Evolutionary conservation across 208 protist genomes (phyloP).

Genomic region (Strigomonas oncopelti): DNA sequence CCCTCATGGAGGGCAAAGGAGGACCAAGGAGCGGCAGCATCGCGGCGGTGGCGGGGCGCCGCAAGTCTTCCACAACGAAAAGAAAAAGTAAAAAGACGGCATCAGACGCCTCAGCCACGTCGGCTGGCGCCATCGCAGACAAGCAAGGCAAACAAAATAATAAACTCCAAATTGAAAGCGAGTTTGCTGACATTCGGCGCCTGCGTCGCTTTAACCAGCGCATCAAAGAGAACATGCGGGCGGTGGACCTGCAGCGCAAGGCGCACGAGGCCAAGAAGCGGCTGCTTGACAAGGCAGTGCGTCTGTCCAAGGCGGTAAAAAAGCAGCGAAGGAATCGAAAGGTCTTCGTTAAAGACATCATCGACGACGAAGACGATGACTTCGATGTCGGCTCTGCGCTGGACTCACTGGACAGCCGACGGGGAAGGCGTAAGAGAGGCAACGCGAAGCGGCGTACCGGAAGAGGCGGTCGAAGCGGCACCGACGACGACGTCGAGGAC

Average conservation of each 20-base stretch:
- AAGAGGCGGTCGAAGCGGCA: background rate
- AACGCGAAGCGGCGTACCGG: conserved; percentile 3
- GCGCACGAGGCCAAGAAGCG: conserved; percentile 21
- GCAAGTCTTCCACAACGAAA: background rate
- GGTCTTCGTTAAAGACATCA: background rate
- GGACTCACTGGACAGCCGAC: background rate
- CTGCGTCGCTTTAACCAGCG: conserved; percentile 55
- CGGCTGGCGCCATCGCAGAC: background rate
- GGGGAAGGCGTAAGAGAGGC: background rate
- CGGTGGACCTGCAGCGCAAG: conserved; percentile 47
- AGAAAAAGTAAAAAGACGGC: conserved; percentile 10
- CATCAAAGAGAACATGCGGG: conserved; percentile 42
- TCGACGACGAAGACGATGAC: background rate
- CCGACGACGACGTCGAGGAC: conserved; percentile 12
- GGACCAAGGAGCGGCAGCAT: background rate
- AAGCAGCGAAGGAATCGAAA: background rate
- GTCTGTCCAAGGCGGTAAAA: conserved; percentile 32
- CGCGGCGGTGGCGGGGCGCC: no score
- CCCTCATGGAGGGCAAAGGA: conserved; percentile 1
- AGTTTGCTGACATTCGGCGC: conserved; percentile 55
- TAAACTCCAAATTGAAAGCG: conserved; percentile 10
- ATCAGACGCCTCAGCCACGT: background rate
- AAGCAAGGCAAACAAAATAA: background rate
- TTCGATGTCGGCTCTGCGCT: background rate
- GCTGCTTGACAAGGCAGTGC: conserved; percentile 53